phyloP scores from a whole-genome alignment of 257 asterid species.

The Nemophila menziesii region DNA sequence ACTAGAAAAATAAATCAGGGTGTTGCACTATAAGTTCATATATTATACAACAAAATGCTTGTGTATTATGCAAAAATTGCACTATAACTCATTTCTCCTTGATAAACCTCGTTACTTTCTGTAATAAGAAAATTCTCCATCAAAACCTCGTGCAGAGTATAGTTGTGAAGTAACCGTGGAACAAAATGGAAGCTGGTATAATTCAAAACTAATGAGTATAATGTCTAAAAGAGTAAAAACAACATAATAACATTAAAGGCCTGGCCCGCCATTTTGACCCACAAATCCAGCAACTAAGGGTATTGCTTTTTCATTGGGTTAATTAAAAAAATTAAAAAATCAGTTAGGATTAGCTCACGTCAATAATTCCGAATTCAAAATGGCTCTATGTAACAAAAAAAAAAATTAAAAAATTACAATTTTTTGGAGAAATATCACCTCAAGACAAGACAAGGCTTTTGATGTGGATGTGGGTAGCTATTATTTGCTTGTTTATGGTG shows the following conservation, averaged over 20 bases:
- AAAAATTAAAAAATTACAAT: too few species aligned
- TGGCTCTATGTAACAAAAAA: too few species aligned
- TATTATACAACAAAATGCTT: too few species aligned
- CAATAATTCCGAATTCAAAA: too few species aligned
- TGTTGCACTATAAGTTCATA: too few species aligned
- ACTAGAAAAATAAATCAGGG: too few species aligned
- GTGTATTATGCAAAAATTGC: too few species aligned
- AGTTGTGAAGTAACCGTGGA: conserved; percentile 99
- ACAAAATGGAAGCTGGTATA: conserved; percentile 75
- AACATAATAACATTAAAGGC: conserved; percentile 45
- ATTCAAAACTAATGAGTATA: not conserved
- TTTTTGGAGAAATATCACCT: too few species aligned
- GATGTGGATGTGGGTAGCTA: too few species aligned
- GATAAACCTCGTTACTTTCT: conserved; percentile 94
- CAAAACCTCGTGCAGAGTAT: conserved; percentile 77
- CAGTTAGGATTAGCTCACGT: too few species aligned
- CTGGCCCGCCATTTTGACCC: conserved; percentile 86
- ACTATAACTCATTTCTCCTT: conserved; percentile 65
- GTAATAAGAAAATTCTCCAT: conserved; percentile 91
- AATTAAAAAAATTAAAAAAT: not conserved
- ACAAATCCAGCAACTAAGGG: conserved; percentile 93
- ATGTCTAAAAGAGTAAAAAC: not conserved
- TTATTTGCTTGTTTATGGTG: too few species aligned
- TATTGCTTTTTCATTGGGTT: conserved; percentile 69
- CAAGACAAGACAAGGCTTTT: too few species aligned